phyloP scores from a whole-genome alignment of 169 alveolate species.

The Cryptosporidium sp. region DNA sequence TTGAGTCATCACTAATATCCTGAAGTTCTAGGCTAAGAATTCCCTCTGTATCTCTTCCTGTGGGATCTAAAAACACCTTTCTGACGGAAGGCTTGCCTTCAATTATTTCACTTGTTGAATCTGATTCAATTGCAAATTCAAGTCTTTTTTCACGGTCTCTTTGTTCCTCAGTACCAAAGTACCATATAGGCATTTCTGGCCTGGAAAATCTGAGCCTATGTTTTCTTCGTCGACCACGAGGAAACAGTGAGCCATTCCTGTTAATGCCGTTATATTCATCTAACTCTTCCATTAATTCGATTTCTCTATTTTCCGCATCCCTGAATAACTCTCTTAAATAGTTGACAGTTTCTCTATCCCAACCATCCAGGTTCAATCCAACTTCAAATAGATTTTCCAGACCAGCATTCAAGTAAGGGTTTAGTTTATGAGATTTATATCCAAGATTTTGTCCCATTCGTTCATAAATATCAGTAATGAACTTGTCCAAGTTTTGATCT shows the following conservation, averaged over 20 bases:
- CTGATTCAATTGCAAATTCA: slow-evolving; percentile 54
- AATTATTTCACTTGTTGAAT: slow-evolving; percentile 16
- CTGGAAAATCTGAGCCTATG: slow-evolving; percentile 9
- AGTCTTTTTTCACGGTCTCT: slow-evolving; percentile 54
- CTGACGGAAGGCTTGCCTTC: slow-evolving; percentile 7
- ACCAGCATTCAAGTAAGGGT: not conserved
- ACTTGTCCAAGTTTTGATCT: slow-evolving; percentile 33
- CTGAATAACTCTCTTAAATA: slow-evolving; percentile 52
- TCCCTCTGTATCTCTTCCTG: slow-evolving; percentile 10
- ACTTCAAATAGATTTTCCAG: not conserved
- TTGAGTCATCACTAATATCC: slow-evolving; percentile 31
- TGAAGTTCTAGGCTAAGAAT: slow-evolving; percentile 21
- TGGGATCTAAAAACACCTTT: slow-evolving; percentile 37
- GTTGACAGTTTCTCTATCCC: slow-evolving; percentile 66
- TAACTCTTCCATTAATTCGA: slow-evolving; percentile 35
- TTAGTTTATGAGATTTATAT: not conserved
- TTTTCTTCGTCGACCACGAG: not conserved
- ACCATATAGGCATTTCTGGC: slow-evolving; percentile 66
- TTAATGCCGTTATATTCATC: not conserved
- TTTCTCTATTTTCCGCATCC: slow-evolving; percentile 64
- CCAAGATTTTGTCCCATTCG: not conserved
- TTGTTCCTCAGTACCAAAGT: slow-evolving; percentile 65
- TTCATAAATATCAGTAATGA: slow-evolving; percentile 32
- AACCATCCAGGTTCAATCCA: not conserved
- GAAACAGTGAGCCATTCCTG: not conserved